A percentile compares a stretch with the other conserved stretches of the same genome.
Evolutionary conservation across 1,284 basidiomycete genomes (phyloP).

Genomic region (Flammula alnicola): DNA sequence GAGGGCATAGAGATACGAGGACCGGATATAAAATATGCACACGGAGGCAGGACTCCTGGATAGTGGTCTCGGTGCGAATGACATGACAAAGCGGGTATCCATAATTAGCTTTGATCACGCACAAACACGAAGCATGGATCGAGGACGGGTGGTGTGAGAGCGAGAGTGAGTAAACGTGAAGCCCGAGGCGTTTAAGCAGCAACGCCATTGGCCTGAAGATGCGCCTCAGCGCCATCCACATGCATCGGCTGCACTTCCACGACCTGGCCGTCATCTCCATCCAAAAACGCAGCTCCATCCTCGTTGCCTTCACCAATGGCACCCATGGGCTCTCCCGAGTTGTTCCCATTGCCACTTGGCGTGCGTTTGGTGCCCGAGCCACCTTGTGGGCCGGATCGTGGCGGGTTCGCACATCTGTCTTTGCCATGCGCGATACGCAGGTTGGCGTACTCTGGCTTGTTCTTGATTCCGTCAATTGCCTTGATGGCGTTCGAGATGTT

Average conservation of each 20-base stretch:
- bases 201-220: constrained; percentile 27
- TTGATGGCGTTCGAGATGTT: constrained; percentile 95
- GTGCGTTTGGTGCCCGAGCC: constrained; percentile 45
- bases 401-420: constrained; percentile 91
- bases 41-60: constrained; percentile 5
- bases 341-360: constrained; percentile 34
- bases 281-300: constrained; percentile 34
- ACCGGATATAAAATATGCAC: constrained; percentile 24
- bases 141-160: constrained; percentile 7
- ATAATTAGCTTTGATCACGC: constrained; percentile 25
- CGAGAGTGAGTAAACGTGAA: not conserved
- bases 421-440: constrained; percentile 91
- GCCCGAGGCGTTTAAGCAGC: constrained; percentile 23
- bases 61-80: constrained; percentile 9
- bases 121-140: constrained; percentile 14
- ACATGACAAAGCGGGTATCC: constrained; percentile 34
- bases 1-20: constrained; percentile 26
- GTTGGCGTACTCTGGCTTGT: constrained; percentile 81
- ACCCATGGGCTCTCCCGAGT: constrained; percentile 32
- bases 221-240: constrained; percentile 37
- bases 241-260: constrained; percentile 40
- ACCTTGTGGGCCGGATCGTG: constrained; percentile 80
- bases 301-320: constrained; percentile 32
- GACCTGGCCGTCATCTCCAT: constrained; percentile 33
- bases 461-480: constrained; percentile 91